Conservation (phyloP, 768 basidiomycete species). For the Mycena venus region DNA sequence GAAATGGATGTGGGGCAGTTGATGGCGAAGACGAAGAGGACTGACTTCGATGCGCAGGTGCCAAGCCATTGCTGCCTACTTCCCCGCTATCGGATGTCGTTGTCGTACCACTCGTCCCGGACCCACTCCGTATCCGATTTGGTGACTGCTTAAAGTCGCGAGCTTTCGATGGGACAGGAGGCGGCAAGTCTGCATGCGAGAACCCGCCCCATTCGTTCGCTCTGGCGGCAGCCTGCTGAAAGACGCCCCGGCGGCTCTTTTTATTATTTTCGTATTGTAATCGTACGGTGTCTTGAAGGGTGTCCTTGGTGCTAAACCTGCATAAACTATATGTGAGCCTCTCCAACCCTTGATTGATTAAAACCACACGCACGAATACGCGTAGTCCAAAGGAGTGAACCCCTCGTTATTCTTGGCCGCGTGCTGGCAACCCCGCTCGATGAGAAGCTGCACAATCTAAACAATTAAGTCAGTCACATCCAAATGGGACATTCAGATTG, state of each 20-base stretch:
- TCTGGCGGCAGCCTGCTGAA: slow-evolving; percentile 78
- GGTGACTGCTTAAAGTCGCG: slow-evolving; percentile 53
- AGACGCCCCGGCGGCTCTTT: slow-evolving; percentile 77
- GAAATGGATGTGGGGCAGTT: slow-evolving; percentile 68
- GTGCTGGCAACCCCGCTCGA: slow-evolving; percentile 91
- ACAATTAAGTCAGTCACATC: slow-evolving; percentile 14
- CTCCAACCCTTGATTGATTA: not conserved
- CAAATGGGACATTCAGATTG: not conserved
- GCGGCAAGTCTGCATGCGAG: slow-evolving; percentile 50
- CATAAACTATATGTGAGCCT: slow-evolving; percentile 9
- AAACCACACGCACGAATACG: slow-evolving; percentile 77
- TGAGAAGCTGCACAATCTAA: slow-evolving; percentile 86
- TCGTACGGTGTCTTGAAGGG: slow-evolving; percentile 85
- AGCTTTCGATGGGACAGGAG: slow-evolving; percentile 61
- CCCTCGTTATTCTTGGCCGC: slow-evolving; percentile 90
- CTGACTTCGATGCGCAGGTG: slow-evolving; percentile 58
- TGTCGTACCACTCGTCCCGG: slow-evolving; percentile 84
- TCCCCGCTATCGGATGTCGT: slow-evolving; percentile 83
- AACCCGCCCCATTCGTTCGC: slow-evolving; percentile 71
- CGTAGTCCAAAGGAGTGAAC: slow-evolving; percentile 93
- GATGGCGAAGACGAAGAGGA: slow-evolving; percentile 73
- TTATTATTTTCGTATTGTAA: slow-evolving; percentile 85
- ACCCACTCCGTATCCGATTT: slow-evolving; percentile 82
- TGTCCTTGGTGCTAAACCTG: slow-evolving; percentile 82
- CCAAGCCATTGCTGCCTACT: slow-evolving; percentile 58